Evolutionary conservation across 306 rosid genomes (phyloP).

Genomic region (Gastrolobium villosum): DNA sequence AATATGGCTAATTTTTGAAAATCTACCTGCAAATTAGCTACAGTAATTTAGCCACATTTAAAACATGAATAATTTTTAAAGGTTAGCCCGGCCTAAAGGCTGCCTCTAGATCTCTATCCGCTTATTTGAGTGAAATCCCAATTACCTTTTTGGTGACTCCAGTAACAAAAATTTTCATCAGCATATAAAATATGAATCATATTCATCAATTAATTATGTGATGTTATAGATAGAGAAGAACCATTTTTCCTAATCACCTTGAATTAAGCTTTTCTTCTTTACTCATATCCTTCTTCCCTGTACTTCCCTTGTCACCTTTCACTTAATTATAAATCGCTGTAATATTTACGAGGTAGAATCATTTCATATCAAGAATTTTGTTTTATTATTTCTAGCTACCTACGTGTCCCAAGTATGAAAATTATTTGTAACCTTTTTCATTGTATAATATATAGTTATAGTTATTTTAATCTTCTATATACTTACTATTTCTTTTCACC

Average conservation of each 20-base stretch:
- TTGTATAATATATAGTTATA: not conserved
- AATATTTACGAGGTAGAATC: slow-evolving; percentile 49
- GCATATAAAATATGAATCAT: too few species aligned
- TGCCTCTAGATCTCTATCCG: too few species aligned
- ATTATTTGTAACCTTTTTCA: slow-evolving; percentile 29
- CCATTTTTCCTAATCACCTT: slow-evolving; percentile 34
- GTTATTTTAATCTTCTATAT: not conserved
- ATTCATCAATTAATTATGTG: too few species aligned
- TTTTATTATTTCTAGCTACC: slow-evolving; percentile 45
- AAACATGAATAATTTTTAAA: too few species aligned
- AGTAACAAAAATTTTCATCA: too few species aligned
- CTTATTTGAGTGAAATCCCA: too few species aligned
- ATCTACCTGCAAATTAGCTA: too few species aligned
- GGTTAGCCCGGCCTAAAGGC: too few species aligned
- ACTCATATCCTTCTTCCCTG: slow-evolving; percentile 38
- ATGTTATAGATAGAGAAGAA: not conserved
- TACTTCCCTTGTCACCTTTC: slow-evolving; percentile 47
- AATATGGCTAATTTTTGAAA: too few species aligned
- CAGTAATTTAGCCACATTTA: too few species aligned
- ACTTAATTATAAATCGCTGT: slow-evolving; percentile 48
- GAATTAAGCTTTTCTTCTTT: slow-evolving; percentile 56
- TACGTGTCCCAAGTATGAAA: slow-evolving; percentile 37
- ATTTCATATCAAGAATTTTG: slow-evolving; percentile 56
- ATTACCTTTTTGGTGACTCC: too few species aligned
- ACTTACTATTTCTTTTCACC: not conserved